phyloP scores from a whole-genome alignment of 495 filamentous ascomycete genomes.

The Chaetomium tenue region DNA sequence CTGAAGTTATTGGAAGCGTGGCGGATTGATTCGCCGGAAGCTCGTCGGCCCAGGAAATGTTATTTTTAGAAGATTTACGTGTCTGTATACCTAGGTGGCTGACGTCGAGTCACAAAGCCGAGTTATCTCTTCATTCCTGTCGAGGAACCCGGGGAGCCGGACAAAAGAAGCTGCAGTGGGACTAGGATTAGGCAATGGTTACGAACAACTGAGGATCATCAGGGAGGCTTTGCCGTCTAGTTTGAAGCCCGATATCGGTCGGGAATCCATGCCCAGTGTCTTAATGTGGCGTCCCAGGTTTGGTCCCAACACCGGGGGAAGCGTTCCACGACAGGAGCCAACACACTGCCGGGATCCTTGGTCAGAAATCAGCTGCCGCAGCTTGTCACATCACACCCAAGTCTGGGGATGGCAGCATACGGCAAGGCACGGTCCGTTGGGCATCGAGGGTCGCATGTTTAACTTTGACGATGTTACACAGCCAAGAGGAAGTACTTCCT shows the following conservation, averaged over 20 bases:
- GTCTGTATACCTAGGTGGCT: too few relatives aligned
- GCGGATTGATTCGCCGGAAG: too few relatives aligned
- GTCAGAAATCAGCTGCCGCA: not conserved
- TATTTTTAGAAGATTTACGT: too few relatives aligned
- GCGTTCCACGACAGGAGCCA: not conserved
- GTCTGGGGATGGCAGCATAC: constrained; percentile 1
- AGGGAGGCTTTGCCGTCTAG: too few relatives aligned
- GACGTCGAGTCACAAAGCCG: too few relatives aligned
- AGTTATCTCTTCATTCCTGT: too few relatives aligned
- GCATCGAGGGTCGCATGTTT: not conserved
- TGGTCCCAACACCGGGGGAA: not conserved
- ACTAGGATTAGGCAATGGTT: too few relatives aligned
- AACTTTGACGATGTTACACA: constrained; percentile 3
- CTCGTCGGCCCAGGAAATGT: too few relatives aligned
- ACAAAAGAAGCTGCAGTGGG: too few relatives aligned
- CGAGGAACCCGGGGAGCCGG: too few relatives aligned
- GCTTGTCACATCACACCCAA: not conserved
- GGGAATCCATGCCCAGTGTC: not conserved
- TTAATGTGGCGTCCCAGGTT: not conserved
- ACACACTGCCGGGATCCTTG: not conserved
- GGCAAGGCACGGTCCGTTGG: constrained; percentile 1
- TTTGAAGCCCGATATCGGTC: not conserved
- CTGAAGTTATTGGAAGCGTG: too few relatives aligned
- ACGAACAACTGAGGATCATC: too few relatives aligned
- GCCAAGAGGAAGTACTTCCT: not conserved